phyloP scores from a whole-genome alignment of 192 early-diverging fungal genomes.

The Fimicolochytrium jonesii region DNA sequence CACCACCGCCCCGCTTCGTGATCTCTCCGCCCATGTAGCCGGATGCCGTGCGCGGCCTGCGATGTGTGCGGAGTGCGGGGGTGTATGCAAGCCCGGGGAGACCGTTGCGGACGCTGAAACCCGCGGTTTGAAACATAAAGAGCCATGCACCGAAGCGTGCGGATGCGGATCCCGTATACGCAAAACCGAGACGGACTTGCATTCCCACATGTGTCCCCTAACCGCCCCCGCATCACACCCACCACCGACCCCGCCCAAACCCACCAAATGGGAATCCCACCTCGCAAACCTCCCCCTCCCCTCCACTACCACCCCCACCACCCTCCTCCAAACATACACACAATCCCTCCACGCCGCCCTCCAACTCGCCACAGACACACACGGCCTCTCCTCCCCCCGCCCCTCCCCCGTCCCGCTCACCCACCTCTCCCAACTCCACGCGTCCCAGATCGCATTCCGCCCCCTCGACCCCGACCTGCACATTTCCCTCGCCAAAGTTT shows the following conservation, averaged over 20 bases:
- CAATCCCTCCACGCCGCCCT: slow-evolving; percentile 5
- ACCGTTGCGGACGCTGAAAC: neutral
- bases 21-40: no score
- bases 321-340: no score
- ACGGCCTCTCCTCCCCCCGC: slow-evolving; percentile 1
- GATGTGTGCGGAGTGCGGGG: slow-evolving; percentile 8
- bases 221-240: no score
- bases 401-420: slow-evolving; percentile 17
- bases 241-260: no score
- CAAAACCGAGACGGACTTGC: no score
- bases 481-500: slow-evolving; percentile 25
- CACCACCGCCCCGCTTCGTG: no score
- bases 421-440: slow-evolving; percentile 14
- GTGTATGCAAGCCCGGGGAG: no score
- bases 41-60: no score
- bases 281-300: no score
- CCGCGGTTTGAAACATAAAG: slow-evolving; percentile 21
- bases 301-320: no score
- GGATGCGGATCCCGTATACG: slow-evolving; percentile 28
- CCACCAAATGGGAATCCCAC: no score
- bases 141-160: slow-evolving; percentile 18
- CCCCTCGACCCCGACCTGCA: slow-evolving; percentile 27
- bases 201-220: no score
- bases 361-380: slow-evolving; percentile 1
- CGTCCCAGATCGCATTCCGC: slow-evolving; percentile 33